Conservation (phyloP, 768 basidiomycete genomes). For the Suillus discolor region DNA sequence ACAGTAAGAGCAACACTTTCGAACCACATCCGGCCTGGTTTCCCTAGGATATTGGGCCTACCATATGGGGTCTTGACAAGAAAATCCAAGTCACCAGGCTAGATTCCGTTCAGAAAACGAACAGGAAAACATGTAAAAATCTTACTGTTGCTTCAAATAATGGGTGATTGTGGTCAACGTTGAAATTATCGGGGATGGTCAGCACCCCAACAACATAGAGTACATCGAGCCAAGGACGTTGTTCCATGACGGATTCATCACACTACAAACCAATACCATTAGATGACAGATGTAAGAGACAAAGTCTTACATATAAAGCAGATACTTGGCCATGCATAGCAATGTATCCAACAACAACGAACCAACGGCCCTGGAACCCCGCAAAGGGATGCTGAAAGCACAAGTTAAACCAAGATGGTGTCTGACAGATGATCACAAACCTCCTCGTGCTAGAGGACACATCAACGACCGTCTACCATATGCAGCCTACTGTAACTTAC, state of each 20-base stretch:
- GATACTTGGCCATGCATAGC: background rate
- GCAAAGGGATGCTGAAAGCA: background rate
- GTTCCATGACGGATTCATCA: background rate
- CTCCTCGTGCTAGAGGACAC: background rate
- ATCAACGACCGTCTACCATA: background rate
- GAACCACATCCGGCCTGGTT: background rate
- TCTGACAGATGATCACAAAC: background rate
- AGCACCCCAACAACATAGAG: background rate
- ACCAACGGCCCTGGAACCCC: background rate
- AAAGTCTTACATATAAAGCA: background rate
- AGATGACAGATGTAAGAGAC: background rate
- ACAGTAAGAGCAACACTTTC: background rate
- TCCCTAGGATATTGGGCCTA: background rate
- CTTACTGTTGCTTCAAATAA: background rate
- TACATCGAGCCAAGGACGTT: background rate
- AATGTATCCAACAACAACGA: background rate
- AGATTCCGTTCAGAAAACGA: background rate
- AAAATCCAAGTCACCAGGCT: background rate
- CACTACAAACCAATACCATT: background rate
- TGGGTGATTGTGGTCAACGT: background rate
- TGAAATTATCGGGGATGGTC: background rate
- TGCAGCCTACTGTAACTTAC: background rate
- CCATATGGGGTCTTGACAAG: background rate
- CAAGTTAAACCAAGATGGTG: background rate
- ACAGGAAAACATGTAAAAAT: background rate